Percentiles rank a stretch among this genome's conserved stretches.
These are phyloP conservation scores for Typha latifolia DNA, from an alignment of 176 grass and related monocot species.

Conservation along the genomic window DNA sequence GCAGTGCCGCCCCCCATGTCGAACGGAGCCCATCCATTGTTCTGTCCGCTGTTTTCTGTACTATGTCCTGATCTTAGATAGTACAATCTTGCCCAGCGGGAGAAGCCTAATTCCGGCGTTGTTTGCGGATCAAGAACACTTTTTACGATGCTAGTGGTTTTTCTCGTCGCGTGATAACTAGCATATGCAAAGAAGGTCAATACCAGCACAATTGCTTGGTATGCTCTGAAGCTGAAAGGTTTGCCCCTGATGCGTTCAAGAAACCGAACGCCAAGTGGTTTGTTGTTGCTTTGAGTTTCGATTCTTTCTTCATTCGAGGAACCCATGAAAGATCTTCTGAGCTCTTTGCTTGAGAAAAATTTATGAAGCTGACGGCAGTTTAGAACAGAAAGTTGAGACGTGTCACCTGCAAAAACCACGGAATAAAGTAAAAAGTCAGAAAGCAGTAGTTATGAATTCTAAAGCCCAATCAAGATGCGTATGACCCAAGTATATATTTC, in stretches of 20 bases:
- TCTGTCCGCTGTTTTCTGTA: too few species aligned
- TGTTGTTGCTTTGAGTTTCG: conserved; percentile 18
- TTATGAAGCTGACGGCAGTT: too few species aligned
- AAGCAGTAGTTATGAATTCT: too few species aligned
- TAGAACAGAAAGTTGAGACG: too few species aligned
- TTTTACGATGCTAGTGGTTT: conserved; percentile 77
- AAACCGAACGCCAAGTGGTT: conserved; percentile 30
- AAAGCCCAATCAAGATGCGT: too few species aligned
- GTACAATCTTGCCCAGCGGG: conserved; percentile 18
- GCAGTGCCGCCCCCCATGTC: conserved; percentile 41
- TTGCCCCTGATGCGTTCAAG: conserved; percentile 6
- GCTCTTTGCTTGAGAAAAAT: too few species aligned
- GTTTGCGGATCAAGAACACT: conserved; percentile 58
- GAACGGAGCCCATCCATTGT: conserved; percentile 49
- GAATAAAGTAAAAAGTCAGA: too few species aligned
- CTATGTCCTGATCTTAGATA: not conserved
- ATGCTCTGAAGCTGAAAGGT: conserved; percentile 17
- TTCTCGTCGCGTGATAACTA: conserved; percentile 67
- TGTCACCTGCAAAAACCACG: too few species aligned
- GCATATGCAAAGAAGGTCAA: conserved; percentile 73
- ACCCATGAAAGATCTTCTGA: too few species aligned
- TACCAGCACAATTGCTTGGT: conserved; percentile 50
- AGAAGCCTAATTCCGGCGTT: conserved; percentile 31
- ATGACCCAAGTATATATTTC: too few species aligned
- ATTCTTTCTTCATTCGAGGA: too few species aligned